Conservation (phyloP, 139 green algal species). For the Chlamydomonas sphaeroides region DNA sequence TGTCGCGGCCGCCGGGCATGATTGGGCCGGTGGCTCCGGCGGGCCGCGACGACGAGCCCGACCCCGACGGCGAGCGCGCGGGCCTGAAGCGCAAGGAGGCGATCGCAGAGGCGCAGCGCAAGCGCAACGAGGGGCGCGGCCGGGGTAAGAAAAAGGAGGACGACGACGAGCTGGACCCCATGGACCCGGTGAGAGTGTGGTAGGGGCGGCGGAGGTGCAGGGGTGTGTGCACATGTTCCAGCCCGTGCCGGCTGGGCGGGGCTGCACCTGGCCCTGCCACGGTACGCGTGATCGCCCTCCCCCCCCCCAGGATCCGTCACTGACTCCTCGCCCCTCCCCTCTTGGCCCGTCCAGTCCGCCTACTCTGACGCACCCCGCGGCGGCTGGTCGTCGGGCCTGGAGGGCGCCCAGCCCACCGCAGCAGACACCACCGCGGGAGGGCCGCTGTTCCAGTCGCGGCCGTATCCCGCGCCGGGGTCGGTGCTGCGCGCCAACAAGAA, state of each 20-base stretch:
- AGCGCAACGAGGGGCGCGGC: conserved; percentile 41
- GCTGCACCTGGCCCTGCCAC: too few species aligned
- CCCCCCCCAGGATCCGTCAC: too few species aligned
- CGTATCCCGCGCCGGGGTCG: conserved; percentile 76
- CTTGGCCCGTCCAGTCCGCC: conserved; percentile 49
- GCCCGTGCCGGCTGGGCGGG: too few species aligned
- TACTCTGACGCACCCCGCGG: conserved; percentile 79
- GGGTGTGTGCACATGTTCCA: background rate
- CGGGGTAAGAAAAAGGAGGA: background rate
- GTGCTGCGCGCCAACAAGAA: conserved; percentile 74
- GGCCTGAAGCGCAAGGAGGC: conserved; percentile 48
- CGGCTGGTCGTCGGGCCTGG: conserved; percentile 58
- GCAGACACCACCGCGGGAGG: conserved; percentile 82
- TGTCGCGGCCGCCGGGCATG: background rate
- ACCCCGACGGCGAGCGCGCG: conserved; percentile 12
- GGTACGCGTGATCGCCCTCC: too few species aligned
- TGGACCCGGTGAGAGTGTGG: conserved; percentile 73
- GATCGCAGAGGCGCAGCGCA: conserved; percentile 44
- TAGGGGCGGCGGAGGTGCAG: background rate
- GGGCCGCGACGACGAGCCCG: background rate
- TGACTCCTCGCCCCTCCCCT: background rate
- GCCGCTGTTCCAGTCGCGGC: conserved; percentile 82
- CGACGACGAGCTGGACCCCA: conserved; percentile 72
- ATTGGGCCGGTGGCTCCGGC: background rate
- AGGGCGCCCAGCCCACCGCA: conserved; percentile 72